Evolutionary conservation across 345 rosid genomes (phyloP).

Genomic region (Streptanthus diversifolius): DNA sequence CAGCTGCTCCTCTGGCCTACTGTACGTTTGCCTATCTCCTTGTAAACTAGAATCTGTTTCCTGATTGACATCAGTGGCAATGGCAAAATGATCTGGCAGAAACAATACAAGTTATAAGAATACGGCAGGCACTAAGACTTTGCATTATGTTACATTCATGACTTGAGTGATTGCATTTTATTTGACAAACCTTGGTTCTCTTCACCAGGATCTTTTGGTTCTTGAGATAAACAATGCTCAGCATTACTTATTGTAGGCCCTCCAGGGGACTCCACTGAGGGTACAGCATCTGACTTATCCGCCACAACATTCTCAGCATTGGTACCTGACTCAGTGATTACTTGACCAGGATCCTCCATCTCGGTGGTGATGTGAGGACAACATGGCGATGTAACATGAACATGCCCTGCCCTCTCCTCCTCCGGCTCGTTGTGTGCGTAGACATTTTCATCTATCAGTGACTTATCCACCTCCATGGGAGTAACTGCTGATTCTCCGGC

Average conservation of each 20-base stretch:
- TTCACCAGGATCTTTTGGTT: conserved; percentile 27
- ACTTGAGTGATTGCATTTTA: neutral
- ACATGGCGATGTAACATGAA: conserved; percentile 44
- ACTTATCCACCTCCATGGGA: conserved; percentile 31
- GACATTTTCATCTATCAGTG: conserved; percentile 34
- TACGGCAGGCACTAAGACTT: conserved; percentile 9
- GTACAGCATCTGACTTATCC: conserved; percentile 31
- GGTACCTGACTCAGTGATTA: conserved; percentile 26
- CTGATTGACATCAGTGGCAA: conserved; percentile 38
- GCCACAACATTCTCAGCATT: conserved; percentile 23
- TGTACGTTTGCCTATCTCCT: conserved; percentile 39
- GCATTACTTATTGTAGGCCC: conserved; percentile 28
- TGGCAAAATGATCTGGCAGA: conserved; percentile 24
- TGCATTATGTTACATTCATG: conserved; percentile 5
- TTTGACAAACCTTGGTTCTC: conserved; percentile 27
- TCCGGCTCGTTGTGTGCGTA: conserved; percentile 34
- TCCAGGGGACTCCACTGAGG: conserved; percentile 33
- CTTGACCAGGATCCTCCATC: conserved; percentile 40
- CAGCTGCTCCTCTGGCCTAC: conserved; percentile 38
- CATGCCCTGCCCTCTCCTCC: conserved; percentile 38
- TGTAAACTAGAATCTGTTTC: conserved; percentile 37
- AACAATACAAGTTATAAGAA: conserved; percentile 6
- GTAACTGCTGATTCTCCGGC: conserved; percentile 31
- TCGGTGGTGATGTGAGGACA: conserved; percentile 44
- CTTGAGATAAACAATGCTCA: conserved; percentile 40